A percentile compares a stretch with the other conserved stretches of the same genome.
phyloP scores from a whole-genome alignment of 768 basidiomycete species.

The Tricholoma terreum region DNA sequence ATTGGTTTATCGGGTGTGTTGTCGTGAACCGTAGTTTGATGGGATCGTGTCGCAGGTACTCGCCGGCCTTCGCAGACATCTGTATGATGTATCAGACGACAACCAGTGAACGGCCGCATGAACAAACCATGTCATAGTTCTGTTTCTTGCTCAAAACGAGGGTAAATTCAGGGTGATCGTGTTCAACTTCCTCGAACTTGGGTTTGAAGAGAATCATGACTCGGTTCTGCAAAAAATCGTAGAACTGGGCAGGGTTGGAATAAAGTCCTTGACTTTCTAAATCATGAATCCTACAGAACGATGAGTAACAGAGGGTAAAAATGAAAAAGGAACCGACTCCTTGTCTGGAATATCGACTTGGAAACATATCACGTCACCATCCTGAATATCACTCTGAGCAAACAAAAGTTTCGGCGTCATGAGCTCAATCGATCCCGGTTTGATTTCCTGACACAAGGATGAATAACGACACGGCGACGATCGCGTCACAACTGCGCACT shows the following conservation, averaged over 20 bases:
- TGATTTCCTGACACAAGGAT: constrained; percentile 74
- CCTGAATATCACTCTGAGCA: constrained; percentile 96
- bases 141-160: constrained; percentile 96
- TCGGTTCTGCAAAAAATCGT: constrained; percentile 97
- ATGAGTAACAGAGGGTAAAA: constrained; percentile 7
- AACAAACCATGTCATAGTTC: constrained; percentile 93
- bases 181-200: constrained; percentile 76
- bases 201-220: constrained; percentile 95
- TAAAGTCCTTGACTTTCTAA: constrained; percentile 83
- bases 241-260: constrained; percentile 89
- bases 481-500: constrained; percentile 40
- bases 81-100: constrained; percentile 29
- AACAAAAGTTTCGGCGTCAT: constrained; percentile 97
- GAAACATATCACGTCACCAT: constrained; percentile 98
- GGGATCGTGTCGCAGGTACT: constrained; percentile 86
- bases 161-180: constrained; percentile 86
- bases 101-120: neutral
- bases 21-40: constrained; percentile 98
- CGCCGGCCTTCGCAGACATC: constrained; percentile 93
- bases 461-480: neutral
- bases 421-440: constrained; percentile 98
- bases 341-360: constrained; percentile 93
- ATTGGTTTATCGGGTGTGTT: constrained; percentile 80
- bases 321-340: constrained; percentile 58
- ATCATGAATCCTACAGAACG: constrained; percentile 69